Evolutionary conservation across 768 basidiomycete species (phyloP), one percentile per base, ranked within the genome.

Genomic region (Scleroderma citrinum): DNA sequence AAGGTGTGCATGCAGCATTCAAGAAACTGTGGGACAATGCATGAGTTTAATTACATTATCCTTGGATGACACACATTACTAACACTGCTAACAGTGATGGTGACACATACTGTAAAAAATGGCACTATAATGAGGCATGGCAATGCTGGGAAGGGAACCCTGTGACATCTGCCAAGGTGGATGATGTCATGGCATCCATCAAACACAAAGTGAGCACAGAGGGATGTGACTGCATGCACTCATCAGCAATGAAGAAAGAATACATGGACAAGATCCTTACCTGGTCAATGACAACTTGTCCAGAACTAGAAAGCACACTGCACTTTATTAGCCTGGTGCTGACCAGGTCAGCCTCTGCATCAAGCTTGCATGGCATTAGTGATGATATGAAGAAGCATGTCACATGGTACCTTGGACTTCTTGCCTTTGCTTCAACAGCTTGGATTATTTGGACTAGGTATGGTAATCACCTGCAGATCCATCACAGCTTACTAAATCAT

Each of bases 141-240:
- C 51, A 51, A 1, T 43, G 26, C 1, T 64, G 69, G 12, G 43
- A 54, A 4, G 69, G 70, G 2, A 64, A 63, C 46, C 69, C 64
- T 3, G 65, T 63, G 0, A 46, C 59, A 1, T 62, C 60, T 0
- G 42, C 40, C 17, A 52, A 54, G 12, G 59, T 70, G 2, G 48
- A 57, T 10, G 45, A 52, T 2, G 24, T 69, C 8, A 43, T 67
- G 10, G 58, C 62, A 29, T 56, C 56, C 2, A 38, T 68, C 39
- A 67, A 64, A 20, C 51, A 62, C 19, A 51, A 56, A 39, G 13
- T 55, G 11, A 41, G 56, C 31, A 30, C 49, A 1, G 58, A 62
- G 35, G 63, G 59, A 1, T 57, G 47, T 14, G 23, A 56, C 14
- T 58, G 55, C 24, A 58, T 49, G 5, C 60, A 72, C 51, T 68